Base-by-base conservation (phyloP, 2,329 filamentous ascomycete species). In the Aspergillus sp. region DNA sequence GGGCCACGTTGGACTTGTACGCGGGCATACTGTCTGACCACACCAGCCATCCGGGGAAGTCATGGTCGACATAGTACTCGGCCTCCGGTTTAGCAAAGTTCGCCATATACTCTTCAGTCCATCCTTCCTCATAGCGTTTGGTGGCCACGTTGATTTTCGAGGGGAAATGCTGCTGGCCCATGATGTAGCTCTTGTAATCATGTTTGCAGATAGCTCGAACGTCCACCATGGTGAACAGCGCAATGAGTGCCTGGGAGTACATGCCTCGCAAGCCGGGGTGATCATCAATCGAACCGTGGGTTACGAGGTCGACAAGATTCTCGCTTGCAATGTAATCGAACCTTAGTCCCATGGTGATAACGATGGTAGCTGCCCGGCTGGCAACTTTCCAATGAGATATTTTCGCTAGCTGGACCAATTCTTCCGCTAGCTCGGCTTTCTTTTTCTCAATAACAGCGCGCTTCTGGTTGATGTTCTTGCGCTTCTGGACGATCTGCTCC, bases 341-440 rank as follows among this genome's bases (percentile, higher is more conserved):
- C n/a, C 94, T 86, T 57, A 96, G 83, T 52, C 90, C 93, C 56
- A 96, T 81, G 54, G 94, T 95, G 51, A 93, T 85, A 4, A 95
- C 89, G 67, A 99, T 94, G 33, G 95, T 88, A 9, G 89, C 89
- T 51, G 92, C 95, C 24, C 93, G 82, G 47, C 86, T 90, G 5
- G 93, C 93, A 62, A 96, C 92, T 76, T 96, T 97, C 94, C 94
- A 99, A 67, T 99, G 95, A 0, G 91, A 90, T 3, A 83, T 83
- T 62, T 84, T 86, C 1, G 90, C 89, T 54, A 87, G 76, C 53
- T 88, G 83, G 3, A 92, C 87, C 30, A 99, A 79, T 67, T 97
- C 91, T 50, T 90, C 77, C 0, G 92, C 89, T 22, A 99, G 76
- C 3, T 83, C 82, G 0, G 85, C 79, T 74, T 99, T 99, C 74